phyloP scores from a whole-genome alignment of 169 alveolate species.

The Plasmodium falciparum region DNA sequence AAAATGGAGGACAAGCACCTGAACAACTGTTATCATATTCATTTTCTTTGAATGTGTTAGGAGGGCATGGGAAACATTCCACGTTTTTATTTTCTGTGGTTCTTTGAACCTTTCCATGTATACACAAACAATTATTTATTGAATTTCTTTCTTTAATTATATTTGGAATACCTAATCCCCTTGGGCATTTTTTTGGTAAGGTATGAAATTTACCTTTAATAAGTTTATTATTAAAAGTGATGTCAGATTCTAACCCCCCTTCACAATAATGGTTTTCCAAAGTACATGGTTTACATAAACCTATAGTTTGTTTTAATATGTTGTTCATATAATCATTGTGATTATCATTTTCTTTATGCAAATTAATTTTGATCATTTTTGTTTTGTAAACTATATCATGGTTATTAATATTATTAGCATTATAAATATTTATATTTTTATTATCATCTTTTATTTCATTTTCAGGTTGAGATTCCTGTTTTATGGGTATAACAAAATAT shows the following conservation, averaged over 20 bases:
- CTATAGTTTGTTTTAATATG: slow-evolving; percentile 50
- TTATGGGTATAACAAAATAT: slow-evolving; percentile 63
- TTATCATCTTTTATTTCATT: background rate
- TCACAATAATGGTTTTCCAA: slow-evolving; percentile 72
- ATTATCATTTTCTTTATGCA: slow-evolving; percentile 14
- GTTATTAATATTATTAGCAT: slow-evolving; percentile 24
- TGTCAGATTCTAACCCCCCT: slow-evolving; percentile 58
- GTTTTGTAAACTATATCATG: slow-evolving; percentile 58
- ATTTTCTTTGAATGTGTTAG: slow-evolving; percentile 82
- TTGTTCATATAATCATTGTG: slow-evolving; percentile 10
- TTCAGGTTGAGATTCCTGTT: slow-evolving; percentile 15
- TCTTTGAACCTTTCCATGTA: slow-evolving; percentile 71
- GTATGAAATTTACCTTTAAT: slow-evolving; percentile 45
- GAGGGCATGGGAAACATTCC: slow-evolving; percentile 75
- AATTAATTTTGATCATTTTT: slow-evolving; percentile 43
- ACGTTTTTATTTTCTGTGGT: slow-evolving; percentile 40
- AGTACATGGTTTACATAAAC: slow-evolving; percentile 65
- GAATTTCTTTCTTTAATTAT: slow-evolving; percentile 54
- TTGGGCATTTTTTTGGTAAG: slow-evolving; percentile 74
- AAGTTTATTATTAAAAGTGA: slow-evolving; percentile 16
- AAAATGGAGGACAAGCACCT: slow-evolving; percentile 83
- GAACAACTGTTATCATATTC: slow-evolving; percentile 81
- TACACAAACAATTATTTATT: slow-evolving; percentile 63
- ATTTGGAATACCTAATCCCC: slow-evolving; percentile 48
- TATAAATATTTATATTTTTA: slow-evolving; percentile 7